Conservation (phyloP, 805 yeast genomes). For the Maudiozyma bulderi region DNA sequence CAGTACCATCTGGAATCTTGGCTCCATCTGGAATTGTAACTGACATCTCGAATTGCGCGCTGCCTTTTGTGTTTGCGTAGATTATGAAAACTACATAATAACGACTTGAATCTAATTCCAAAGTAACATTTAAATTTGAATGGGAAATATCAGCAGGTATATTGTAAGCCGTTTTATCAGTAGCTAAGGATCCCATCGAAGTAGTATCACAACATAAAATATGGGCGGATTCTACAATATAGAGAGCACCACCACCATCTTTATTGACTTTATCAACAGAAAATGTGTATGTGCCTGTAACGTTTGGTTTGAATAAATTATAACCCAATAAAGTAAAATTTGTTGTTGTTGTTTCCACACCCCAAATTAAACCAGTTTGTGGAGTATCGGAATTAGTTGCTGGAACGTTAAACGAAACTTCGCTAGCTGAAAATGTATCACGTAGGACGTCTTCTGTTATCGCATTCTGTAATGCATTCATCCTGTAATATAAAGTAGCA, state of each 20-base stretch:
- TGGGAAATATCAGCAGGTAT: not conserved
- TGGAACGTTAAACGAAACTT: not conserved
- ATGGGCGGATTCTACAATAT: not conserved
- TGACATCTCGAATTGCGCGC: not conserved
- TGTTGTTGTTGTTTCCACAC: not conserved
- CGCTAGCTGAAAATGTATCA: too few species aligned
- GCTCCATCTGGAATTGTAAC: not conserved
- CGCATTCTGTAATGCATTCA: too few species aligned
- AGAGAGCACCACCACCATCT: not conserved
- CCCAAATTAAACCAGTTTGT: not conserved
- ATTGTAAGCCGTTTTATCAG: not conserved
- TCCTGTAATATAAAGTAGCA: too few species aligned
- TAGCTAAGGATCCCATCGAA: not conserved
- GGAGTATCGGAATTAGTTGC: not conserved
- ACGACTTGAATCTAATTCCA: not conserved
- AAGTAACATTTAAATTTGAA: not conserved
- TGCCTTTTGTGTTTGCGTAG: not conserved
- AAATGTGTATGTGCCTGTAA: not conserved
- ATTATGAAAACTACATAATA: not conserved
- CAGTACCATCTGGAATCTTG: too few species aligned
- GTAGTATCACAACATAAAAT: not conserved
- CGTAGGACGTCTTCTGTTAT: too few species aligned
- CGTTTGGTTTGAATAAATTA: not conserved
- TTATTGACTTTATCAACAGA: not conserved
- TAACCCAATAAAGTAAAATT: not conserved